phyloP scores from a whole-genome alignment of 805 yeast species.

The Priceomyces castillae region DNA sequence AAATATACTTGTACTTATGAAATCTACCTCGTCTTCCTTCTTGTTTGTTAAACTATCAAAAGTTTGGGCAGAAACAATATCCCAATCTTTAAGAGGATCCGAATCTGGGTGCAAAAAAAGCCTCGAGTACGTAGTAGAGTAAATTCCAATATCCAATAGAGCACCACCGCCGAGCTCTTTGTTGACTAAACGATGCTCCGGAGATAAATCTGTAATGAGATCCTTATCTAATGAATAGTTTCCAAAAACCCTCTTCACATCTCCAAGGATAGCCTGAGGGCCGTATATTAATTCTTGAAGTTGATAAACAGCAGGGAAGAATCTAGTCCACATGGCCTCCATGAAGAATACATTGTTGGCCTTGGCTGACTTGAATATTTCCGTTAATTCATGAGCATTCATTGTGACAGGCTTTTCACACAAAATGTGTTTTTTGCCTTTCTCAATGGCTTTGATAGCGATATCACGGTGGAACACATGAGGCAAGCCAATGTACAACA shows the following conservation, averaged over 20 bases:
- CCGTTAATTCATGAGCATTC: conserved; percentile 43
- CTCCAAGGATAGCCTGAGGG: conserved; percentile 45
- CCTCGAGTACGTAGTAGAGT: conserved; percentile 46
- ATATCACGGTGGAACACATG: conserved; percentile 50
- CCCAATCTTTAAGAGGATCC: conserved; percentile 18
- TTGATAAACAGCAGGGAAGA: conserved; percentile 46
- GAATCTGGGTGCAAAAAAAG: conserved; percentile 30
- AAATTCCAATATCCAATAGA: conserved; percentile 54
- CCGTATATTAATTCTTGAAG: conserved; percentile 36
- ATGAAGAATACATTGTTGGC: conserved; percentile 44
- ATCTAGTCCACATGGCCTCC: conserved; percentile 63
- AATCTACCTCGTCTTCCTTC: conserved; percentile 24
- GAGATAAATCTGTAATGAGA: conserved; percentile 22
- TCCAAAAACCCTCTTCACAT: conserved; percentile 39
- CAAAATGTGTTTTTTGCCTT: conserved; percentile 47
- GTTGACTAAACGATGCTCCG: conserved; percentile 40
- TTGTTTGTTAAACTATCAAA: conserved; percentile 12
- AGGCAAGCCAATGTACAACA: conserved; percentile 56
- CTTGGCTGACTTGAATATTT: conserved; percentile 43
- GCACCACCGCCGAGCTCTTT: conserved; percentile 57
- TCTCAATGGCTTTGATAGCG: conserved; percentile 39
- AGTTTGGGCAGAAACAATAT: background rate
- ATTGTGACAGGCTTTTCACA: conserved; percentile 57
- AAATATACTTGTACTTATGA: conserved; percentile 34
- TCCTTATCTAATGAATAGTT: conserved; percentile 42